phyloP scores from a whole-genome alignment of 805 yeast species.

The Saccharomycopsis malanga region DNA sequence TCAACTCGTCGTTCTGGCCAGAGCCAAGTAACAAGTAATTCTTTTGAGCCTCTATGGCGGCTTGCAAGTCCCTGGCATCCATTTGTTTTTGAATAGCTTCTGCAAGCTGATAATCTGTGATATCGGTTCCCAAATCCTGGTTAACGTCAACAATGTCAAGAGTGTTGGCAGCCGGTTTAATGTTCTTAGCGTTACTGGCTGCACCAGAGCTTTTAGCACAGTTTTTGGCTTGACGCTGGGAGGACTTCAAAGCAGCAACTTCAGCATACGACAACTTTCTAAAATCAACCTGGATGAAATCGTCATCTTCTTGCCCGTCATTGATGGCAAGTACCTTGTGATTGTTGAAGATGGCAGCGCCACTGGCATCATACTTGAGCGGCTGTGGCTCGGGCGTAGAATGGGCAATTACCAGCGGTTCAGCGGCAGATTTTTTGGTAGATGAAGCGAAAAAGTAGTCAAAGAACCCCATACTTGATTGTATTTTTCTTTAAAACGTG shows the following conservation, averaged over 20 bases:
- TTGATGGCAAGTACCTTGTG: slow-evolving; percentile 19
- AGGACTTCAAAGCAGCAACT: slow-evolving; percentile 17
- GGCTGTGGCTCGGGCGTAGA: not conserved
- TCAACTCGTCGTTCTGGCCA: slow-evolving; percentile 1
- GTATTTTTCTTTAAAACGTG: not conserved
- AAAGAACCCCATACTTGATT: slow-evolving; percentile 4
- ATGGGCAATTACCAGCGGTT: not conserved
- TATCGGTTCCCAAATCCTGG: slow-evolving; percentile 18
- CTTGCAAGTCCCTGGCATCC: slow-evolving; percentile 9
- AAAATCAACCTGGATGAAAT: slow-evolving; percentile 19
- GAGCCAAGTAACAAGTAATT: not conserved
- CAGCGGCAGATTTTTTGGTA: not conserved
- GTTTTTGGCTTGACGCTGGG: not conserved
- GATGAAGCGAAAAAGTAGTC: slow-evolving; percentile 4
- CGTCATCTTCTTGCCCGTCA: slow-evolving; percentile 17
- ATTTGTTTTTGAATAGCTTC: slow-evolving; percentile 17
- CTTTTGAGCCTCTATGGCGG: not conserved
- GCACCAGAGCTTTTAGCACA: not conserved
- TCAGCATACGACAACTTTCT: slow-evolving; percentile 21
- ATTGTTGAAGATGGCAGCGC: slow-evolving; percentile 11
- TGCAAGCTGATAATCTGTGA: slow-evolving; percentile 22
- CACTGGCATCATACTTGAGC: slow-evolving; percentile 14
- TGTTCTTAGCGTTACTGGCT: not conserved
- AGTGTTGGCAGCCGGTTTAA: not conserved
- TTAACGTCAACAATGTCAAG: slow-evolving; percentile 13